Base-by-base conservation (phyloP, 352 stramenopile genomes). In the Pythium myriotylum region DNA sequence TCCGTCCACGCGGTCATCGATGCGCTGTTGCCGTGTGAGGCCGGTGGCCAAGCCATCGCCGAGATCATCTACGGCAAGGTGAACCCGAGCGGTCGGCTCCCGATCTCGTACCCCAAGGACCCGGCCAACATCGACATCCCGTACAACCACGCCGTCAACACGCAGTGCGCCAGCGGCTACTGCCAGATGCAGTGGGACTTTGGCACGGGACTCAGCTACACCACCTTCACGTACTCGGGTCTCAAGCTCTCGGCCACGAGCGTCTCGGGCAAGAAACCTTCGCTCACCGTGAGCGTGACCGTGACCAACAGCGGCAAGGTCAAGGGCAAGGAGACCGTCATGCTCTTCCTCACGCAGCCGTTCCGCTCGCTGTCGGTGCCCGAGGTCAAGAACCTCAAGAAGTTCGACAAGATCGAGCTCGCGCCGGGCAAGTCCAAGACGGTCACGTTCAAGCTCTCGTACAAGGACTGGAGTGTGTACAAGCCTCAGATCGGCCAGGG, bases 51-150 rank as follows among this genome's bases (percentile, higher is more conserved):
- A 48, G 88, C 86, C 8, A 84, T 94, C 48, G 83, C 86, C 2
- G 84, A 96, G 54, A 84, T 96, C 49, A 32, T 96, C 13, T 90
- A 86, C 46, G 89, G 89, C 6, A 49, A 73, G 9, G 74, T 88
- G 23, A 95, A 94, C 65, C 88, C 88, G n/a, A 95, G 84, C 40
- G 89, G 89, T 0, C 61, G 76, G 29, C 65, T 96, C 14, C 84
- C 88, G 16, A 79, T 96, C 55, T 95, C 86, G 17, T 97, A 92
- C 68, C 85, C 83, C 8, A 84, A 83, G 65, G 67, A 89, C 60
- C 65, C 74, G 0, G 77, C 64, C 20, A 88, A 86, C 43, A 67
- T 87, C 14, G 74, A 75, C 52, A 88, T 91, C 55, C 76, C 80
- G 43, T 94, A 94, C 78, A 89, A 90, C 55, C 82, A 92, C 62